These are phyloP conservation scores for Nakaseomyces uthaithaninus DNA, from an alignment of 1,139 yeast genomes.

Conservation along the genomic window DNA sequence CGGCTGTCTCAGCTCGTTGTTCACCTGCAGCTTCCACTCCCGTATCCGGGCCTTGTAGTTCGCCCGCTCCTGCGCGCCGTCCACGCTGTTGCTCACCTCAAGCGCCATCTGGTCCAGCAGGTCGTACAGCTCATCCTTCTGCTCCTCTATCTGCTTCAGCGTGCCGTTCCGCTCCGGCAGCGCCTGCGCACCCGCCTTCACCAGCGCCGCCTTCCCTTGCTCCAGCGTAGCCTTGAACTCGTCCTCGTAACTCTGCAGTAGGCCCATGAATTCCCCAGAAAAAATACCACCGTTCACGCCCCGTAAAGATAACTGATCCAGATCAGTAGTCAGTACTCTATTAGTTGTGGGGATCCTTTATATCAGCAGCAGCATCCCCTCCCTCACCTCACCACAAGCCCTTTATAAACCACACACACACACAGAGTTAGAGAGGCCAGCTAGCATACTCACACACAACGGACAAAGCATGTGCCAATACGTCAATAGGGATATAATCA, in stretches of 20 bases:
- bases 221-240: constrained; percentile 29
- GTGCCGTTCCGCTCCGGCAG: constrained; percentile 23
- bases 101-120: constrained; percentile 32
- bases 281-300: no score
- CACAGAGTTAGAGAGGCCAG: no score
- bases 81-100: constrained; percentile 26
- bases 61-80: constrained; percentile 21
- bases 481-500: no score
- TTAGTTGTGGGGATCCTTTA: no score
- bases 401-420: no score
- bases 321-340: no score
- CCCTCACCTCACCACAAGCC: no score
- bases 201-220: constrained; percentile 19
- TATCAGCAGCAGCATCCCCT: no score
- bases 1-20: constrained; percentile 20
- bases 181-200: constrained; percentile 20
- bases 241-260: constrained; percentile 26
- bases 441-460: no score
- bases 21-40: constrained; percentile 25
- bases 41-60: constrained; percentile 24
- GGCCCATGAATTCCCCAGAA: no score
- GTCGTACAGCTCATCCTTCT: constrained; percentile 29
- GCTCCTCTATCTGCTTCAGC: constrained; percentile 25
- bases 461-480: no score
- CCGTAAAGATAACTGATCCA: no score